Evolutionary conservation across 176 grass and related monocot genomes (phyloP), one percentile per base, ranked within the genome.

Genomic region (Hyparrhenia diplandra): DNA sequence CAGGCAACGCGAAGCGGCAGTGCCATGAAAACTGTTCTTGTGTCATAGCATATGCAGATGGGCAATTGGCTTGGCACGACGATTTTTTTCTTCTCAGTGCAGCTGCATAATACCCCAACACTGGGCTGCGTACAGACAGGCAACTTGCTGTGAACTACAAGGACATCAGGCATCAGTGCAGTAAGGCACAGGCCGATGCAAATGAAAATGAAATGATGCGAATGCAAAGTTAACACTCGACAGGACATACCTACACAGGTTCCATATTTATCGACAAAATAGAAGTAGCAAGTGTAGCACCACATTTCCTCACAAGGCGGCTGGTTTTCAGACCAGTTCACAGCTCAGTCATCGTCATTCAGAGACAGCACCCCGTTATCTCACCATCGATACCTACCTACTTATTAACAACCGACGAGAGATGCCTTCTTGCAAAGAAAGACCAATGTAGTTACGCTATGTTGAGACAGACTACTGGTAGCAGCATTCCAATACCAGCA

Each of bases 331-430:
- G 14, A 82, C 13, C n/a, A n/a, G n/a, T 64, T 87, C 30, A 51
- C n/a, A 21, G 13, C 14, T 21, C 39, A 84, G 17, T 24, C 34
- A 21, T 43, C 21, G 34, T 34, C 85, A 75, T 75, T 67, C 43
- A 85, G 83, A 63, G 52, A 71, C 54, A 25, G 4, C 18, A 28
- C 23, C 17, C 46, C 36, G 46, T 35, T 57, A 39, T 13, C n/a
- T n/a, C 31, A 41, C 47, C 31, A 58, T 43, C 21, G n/a, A 81
- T 20, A 61, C 52, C 62, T 8, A 51, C 20, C 80, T 47, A 69
- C 59, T 58, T 83, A 73, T 75, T 81, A 60, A 73, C 74, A 78
- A 20, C 28, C 5, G 55, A n/a, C n/a, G n/a, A 54, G 1, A 52
- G 41, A 83, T 31, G 35, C 32, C 58, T 57, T 75, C 43, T n/a